Percentiles rank a stretch among this genome's conserved stretches.
Conservation (phyloP, 2,329 filamentous ascomycete species). For the Xylariales sp. region DNA sequence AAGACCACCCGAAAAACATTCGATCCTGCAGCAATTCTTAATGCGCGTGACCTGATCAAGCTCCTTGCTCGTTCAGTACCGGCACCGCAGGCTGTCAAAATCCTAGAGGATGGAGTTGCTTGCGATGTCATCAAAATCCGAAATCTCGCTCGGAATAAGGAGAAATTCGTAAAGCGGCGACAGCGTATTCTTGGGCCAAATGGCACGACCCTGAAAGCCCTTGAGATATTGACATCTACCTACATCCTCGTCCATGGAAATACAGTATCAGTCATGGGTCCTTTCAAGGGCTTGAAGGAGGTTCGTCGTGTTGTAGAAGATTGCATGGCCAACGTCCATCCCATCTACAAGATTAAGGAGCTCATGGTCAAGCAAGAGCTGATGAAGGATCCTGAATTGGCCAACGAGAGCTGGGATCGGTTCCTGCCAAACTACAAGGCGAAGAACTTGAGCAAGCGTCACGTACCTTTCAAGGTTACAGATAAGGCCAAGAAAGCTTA, state of each 20-base stretch:
- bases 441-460: constrained; percentile 79
- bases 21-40: constrained; percentile 88
- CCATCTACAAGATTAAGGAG: constrained; percentile 76
- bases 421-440: constrained; percentile 98
- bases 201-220: constrained; percentile 87
- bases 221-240: constrained; percentile 84
- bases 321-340: constrained; percentile 64
- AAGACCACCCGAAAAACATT: constrained; percentile 85
- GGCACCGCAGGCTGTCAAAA: constrained; percentile 88
- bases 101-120: constrained; percentile 85
- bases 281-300: constrained; percentile 90
- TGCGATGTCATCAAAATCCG: constrained; percentile 97
- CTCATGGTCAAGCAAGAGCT: constrained; percentile 87
- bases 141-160: constrained; percentile 85
- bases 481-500: constrained; percentile 94
- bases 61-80: constrained; percentile 87
- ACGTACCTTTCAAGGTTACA: constrained; percentile 76
- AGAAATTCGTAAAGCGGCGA: constrained; percentile 89
- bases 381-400: constrained; percentile 81
- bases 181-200: constrained; percentile 90
- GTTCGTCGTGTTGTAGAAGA: constrained; percentile 86
- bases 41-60: constrained; percentile 91
- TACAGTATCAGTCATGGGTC: constrained; percentile 88
- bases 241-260: constrained; percentile 97
- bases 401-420: constrained; percentile 87